Evolutionary conservation across 2,329 filamentous ascomycete species (phyloP).

Genomic region (Stenocarpella maydis): DNA sequence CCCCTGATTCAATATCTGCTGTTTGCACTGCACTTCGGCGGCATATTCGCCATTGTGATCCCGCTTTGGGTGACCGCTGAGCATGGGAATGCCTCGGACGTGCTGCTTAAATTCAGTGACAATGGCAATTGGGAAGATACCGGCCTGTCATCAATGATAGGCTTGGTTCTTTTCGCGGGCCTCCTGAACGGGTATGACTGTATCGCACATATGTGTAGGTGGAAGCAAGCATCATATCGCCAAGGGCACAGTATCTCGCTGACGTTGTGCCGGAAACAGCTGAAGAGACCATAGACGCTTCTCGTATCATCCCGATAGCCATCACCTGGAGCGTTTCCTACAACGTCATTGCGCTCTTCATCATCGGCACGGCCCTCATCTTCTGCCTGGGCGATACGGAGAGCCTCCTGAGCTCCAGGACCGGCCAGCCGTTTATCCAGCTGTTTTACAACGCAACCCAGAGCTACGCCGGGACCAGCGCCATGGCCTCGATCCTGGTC

Average conservation of each 20-base stretch:
- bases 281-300: conserved; percentile 18
- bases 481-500: conserved; percentile 1
- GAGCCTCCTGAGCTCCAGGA: background rate
- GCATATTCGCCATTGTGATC: conserved; percentile 10
- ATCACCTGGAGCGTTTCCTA: conserved; percentile 13
- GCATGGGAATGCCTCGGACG: background rate
- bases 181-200: conserved; percentile 10
- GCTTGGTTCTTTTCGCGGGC: background rate
- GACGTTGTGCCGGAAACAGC: background rate
- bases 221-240: too few relatives aligned
- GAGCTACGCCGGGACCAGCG: background rate
- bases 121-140: background rate
- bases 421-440: conserved; percentile 1
- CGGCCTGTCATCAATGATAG: conserved; percentile 4
- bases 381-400: conserved; percentile 13
- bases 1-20: background rate
- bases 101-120: background rate
- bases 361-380: background rate
- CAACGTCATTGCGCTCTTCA: background rate
- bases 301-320: background rate
- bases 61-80: conserved; percentile 9
- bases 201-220: conserved; percentile 16
- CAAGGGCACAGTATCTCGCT: too few relatives aligned
- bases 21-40: background rate
- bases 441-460: background rate